Conservation (phyloP, 2,329 filamentous ascomycete genomes). For the Bipolaris sorokiniana region DNA sequence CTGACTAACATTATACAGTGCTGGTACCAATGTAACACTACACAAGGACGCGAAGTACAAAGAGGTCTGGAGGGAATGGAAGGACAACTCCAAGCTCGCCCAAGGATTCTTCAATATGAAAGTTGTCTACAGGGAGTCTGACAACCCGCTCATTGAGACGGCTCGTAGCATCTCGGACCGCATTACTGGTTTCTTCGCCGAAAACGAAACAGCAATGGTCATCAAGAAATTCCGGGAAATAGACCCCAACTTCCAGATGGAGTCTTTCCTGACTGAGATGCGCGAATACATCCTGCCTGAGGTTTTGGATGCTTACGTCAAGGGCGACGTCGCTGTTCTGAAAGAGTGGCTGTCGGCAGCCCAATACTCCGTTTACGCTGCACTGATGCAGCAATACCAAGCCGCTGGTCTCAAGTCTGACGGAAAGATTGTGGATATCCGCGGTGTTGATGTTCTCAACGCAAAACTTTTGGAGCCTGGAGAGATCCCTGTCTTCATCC, state of each 20-base stretch:
- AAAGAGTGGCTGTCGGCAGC: conserved; percentile 96
- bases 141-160: conserved; percentile 92
- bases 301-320: conserved; percentile 96
- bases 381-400: conserved; percentile 95
- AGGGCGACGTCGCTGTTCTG: conserved; percentile 87
- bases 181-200: conserved; percentile 93
- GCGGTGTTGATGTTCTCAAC: conserved; percentile 86
- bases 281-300: conserved; percentile 98
- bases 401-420: conserved; percentile 92
- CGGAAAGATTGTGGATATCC: conserved; percentile 91
- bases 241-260: conserved; percentile 92
- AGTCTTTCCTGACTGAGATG: conserved; percentile 92
- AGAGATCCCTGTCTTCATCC: conserved; percentile 93
- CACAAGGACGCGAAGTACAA: conserved; percentile 99
- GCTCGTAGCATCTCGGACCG: conserved; percentile 93
- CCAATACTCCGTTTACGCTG: conserved; percentile 95
- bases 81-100: conserved; percentile 85
- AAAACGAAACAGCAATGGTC: conserved; percentile 96
- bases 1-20: conserved; percentile 60
- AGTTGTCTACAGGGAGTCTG: conserved; percentile 90
- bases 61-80: conserved; percentile 97
- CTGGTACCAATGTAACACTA: conserved; percentile 89
- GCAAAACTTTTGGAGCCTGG: conserved; percentile 83
- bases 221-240: conserved; percentile 98
- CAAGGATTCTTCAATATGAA: conserved; percentile 88